Conservation (phyloP, 768 basidiomycete genomes). For the Gyrodon lividus region DNA sequence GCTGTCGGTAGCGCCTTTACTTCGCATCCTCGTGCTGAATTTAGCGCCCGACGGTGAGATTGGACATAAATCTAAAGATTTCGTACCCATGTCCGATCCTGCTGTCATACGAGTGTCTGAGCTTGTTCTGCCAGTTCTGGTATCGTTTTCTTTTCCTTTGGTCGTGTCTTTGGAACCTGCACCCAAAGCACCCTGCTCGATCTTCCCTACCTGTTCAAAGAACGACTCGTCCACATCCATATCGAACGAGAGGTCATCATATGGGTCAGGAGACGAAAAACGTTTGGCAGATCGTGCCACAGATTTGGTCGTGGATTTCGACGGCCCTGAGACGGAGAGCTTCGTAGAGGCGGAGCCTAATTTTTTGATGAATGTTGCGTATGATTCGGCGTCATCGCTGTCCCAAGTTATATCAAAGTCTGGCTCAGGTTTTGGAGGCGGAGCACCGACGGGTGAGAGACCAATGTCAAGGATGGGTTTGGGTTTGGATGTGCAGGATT, state of each 20-base stretch:
- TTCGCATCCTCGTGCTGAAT: constrained; percentile 12
- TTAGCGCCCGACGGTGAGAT: constrained; percentile 14
- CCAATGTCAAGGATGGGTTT: constrained; percentile 25
- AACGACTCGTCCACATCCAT: constrained; percentile 40
- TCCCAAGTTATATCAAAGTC: constrained; percentile 29
- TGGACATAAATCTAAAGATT: constrained; percentile 6
- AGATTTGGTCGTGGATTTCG: constrained; percentile 4
- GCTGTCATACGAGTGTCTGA: background rate
- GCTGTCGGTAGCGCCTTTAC: constrained; percentile 8
- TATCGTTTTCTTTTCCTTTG: constrained; percentile 13
- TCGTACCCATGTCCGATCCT: constrained; percentile 15
- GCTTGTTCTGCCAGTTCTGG: background rate
- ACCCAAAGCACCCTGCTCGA: constrained; percentile 21
- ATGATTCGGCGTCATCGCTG: constrained; percentile 30
- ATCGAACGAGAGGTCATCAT: constrained; percentile 35
- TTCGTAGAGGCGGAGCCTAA: constrained; percentile 12
- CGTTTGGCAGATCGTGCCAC: constrained; percentile 5
- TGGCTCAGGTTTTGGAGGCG: constrained; percentile 16
- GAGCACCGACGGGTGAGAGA: constrained; percentile 30
- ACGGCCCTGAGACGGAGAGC: constrained; percentile 1
- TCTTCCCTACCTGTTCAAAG: constrained; percentile 36
- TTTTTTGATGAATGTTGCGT: constrained; percentile 5
- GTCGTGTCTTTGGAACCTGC: constrained; percentile 13
- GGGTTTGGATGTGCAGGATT: constrained; percentile 3
- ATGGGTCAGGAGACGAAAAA: constrained; percentile 26